These are phyloP conservation scores for Telopea speciosissima DNA, from an alignment of 177 flowering plant species.

Conservation along the genomic window DNA sequence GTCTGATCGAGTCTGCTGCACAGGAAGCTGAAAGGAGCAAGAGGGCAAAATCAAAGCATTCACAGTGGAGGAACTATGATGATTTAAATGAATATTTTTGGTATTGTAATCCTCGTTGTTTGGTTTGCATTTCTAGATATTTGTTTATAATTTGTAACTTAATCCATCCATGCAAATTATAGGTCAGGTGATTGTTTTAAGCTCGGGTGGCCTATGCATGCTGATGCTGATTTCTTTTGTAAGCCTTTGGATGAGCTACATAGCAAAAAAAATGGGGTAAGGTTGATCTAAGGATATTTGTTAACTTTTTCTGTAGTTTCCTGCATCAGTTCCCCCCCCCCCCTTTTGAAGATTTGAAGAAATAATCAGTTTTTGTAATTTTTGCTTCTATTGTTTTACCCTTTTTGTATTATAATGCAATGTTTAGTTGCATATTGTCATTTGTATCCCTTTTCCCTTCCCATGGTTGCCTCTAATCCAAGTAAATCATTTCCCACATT, in stretches of 20 bases:
- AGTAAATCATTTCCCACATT: too few species aligned
- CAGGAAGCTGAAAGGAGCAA: conserved; percentile 91
- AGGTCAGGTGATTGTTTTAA: conserved; percentile 99
- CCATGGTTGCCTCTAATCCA: too few species aligned
- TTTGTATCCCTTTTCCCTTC: too few species aligned
- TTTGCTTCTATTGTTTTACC: too few species aligned
- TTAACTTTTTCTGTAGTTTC: too few species aligned
- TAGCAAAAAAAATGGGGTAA: conserved; percentile 45
- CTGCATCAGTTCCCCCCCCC: too few species aligned
- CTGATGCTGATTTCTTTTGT: conserved; percentile 91
- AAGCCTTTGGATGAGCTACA: conserved; percentile 25
- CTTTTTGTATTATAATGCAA: too few species aligned
- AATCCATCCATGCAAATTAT: conserved; percentile 12
- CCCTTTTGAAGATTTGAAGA: too few species aligned
- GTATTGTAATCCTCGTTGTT: conserved; percentile 28
- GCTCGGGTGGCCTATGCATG: conserved; percentile 98
- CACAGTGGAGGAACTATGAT: conserved; percentile 99
- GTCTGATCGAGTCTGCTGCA: conserved; percentile 5
- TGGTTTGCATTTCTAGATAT: background rate
- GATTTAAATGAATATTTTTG: conserved; percentile 97
- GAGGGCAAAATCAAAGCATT: conserved; percentile 81
- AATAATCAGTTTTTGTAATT: too few species aligned
- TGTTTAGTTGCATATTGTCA: too few species aligned
- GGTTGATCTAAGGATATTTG: background rate
- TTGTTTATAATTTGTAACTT: background rate